Evolutionary conservation across 345 rosid genomes (phyloP), one percentile per base, ranked within the genome.

Genomic region (Populus euphratica): DNA sequence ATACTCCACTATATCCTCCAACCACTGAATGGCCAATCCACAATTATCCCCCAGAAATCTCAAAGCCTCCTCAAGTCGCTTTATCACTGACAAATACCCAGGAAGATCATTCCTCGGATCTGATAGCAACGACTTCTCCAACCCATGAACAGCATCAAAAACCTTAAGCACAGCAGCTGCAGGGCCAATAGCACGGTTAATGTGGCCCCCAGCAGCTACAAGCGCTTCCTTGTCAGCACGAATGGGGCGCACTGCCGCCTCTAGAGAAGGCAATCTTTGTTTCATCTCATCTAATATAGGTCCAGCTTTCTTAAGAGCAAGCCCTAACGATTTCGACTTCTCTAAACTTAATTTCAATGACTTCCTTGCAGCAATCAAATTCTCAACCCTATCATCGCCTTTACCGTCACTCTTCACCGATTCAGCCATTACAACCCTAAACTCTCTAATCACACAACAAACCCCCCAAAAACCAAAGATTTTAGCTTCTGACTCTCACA

Each of bases 131-230:
- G 96, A 92, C 82, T 90, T 92, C 83, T 96, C 99, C 27, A 96
- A 89, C 29, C 99, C 99, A 72, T 96, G 97, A 35, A 96, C 98
- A 0, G 97, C 98, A 85, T 94, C 98, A 68, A 96, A 96, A 43
- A 96, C 99, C 93, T 94, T 96, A 52, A 96, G 99, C 73, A 96
- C 99, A 0, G 99, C 97, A 0, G 99, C 98, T 21, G 99, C 99
- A 65, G 99, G 99, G 61, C 97, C 98, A 50, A 96, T 98, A 9
- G 99, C 99, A 36, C 98, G 94, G 86, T 96, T 92, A 79, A 96
- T 96, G 80, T 96, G 97, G 2, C 97, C 99, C 33, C 98, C 94
- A 8, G 91, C 99, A 0, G 91, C 93, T 1, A 27, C 84, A 36
- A 96, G 91, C 56, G 99, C 98, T 1, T 96, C 97, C 83, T 90